Percentiles rank a stretch among this genome's conserved stretches.
phyloP scores from a whole-genome alignment of 2,329 filamentous ascomycete genomes.

The Gliomastix tumulicola region DNA sequence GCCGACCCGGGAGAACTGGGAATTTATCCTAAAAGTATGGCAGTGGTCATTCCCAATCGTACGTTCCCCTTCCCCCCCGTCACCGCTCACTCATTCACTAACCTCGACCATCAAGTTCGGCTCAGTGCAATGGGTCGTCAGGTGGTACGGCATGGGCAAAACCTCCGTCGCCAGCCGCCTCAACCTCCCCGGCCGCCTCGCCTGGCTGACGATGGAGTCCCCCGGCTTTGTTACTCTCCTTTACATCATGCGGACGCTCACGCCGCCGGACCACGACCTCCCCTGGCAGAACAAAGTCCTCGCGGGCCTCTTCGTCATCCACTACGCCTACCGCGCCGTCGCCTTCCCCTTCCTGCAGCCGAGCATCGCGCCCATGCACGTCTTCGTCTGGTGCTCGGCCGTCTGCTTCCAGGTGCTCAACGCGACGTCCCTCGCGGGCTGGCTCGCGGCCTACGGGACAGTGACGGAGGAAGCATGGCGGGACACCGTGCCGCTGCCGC shows the following conservation, averaged over 20 bases:
- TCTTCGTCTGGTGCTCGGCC: slow-evolving; percentile 57
- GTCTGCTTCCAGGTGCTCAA: slow-evolving; percentile 74
- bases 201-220: slow-evolving; percentile 84
- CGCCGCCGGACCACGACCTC: slow-evolving; percentile 50
- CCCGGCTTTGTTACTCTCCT: slow-evolving; percentile 70
- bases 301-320: slow-evolving; percentile 65
- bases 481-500: slow-evolving; percentile 17
- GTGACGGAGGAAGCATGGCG: slow-evolving; percentile 47
- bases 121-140: slow-evolving; percentile 65
- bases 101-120: too few species aligned
- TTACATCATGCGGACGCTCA: slow-evolving; percentile 70
- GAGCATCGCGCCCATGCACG: slow-evolving; percentile 86
- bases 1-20: slow-evolving; percentile 50
- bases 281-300: slow-evolving; percentile 76
- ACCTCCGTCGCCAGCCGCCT: slow-evolving; percentile 67
- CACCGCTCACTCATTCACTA: slow-evolving; percentile 3
- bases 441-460: slow-evolving; percentile 75
- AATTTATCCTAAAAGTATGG: slow-evolving; percentile 44
- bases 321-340: slow-evolving; percentile 87
- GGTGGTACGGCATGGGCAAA: slow-evolving; percentile 89
- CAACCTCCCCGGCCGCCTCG: slow-evolving; percentile 84
- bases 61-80: slow-evolving; percentile 12
- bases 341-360: slow-evolving; percentile 78
- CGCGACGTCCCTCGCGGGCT: slow-evolving; percentile 68
- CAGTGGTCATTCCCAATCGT: slow-evolving; percentile 46